Evolutionary conservation across 495 filamentous ascomycete species (phyloP), one percentile per base, ranked within the genome.

Genomic region (Xylaria longipes): DNA sequence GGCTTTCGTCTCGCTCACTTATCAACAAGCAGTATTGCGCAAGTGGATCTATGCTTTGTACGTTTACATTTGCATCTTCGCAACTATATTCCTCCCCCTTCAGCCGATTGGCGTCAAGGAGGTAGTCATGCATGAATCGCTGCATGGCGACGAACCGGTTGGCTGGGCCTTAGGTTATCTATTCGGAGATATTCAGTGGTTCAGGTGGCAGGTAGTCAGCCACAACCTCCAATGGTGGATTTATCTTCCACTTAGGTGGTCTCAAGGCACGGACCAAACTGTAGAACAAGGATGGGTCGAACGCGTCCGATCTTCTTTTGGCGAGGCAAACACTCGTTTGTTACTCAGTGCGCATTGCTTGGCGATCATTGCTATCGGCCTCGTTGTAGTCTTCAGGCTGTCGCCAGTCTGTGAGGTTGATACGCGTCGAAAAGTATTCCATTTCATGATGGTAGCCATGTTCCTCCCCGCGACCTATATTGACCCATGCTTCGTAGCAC

Each of bases 381-480:
- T 99, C 50, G 81, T 87, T 2, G 80, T 92, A 3, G 94, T 98
- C 5, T 87, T 93, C 69, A 87, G 87, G 43, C 85, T 98, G 33
- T 92, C 91, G 46, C 80, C 89, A 17, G 77, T 92, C 65, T 87
- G 82, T 74, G 93, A 97, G 81, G 94, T 98, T 45, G 97, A 99
- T 81, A 99, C 96, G 3, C 88, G 96, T n/a, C 89, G 96, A 46
- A 99, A 99, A 81, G 92, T 99, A 12, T 99, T 99, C 81, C 96
- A 99, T 80, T 96, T 95, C 72, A 97, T 94, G 89, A 97, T 98
- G 89, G 94, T 98, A 45, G 87, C 89, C 52, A 97, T 99, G 93
- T 92, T 99, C 72, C 86, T 98, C 3, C 94, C 96, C 14, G 88
- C 92, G 2, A 90, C 90, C 3, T 97, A 90, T 76, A 80, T 98